A percentile compares a stretch with the other conserved stretches of the same genome.
Conservation (phyloP, 192 early-diverging fungal species). For the Linderina pennispora region DNA sequence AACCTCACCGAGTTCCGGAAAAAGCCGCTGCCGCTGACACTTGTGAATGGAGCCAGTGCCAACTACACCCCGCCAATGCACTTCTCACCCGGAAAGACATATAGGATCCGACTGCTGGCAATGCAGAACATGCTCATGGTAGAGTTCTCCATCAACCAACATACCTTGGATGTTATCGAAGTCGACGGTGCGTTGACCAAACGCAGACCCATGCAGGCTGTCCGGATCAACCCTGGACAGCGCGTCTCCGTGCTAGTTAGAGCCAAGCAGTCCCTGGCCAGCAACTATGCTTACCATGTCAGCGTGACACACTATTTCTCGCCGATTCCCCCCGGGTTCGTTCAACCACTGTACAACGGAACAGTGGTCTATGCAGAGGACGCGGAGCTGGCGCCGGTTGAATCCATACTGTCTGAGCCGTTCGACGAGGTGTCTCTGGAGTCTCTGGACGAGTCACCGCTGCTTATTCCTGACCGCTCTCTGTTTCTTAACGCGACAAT, state of each 20-base stretch:
- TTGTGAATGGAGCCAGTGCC: slow-evolving; percentile 54
- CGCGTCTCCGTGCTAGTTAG: slow-evolving; percentile 74
- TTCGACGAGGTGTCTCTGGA: slow-evolving; percentile 46
- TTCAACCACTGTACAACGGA: slow-evolving; percentile 48
- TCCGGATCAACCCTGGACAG: slow-evolving; percentile 64
- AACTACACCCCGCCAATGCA: slow-evolving; percentile 34
- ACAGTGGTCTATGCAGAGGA: slow-evolving; percentile 43
- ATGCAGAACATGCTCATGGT: slow-evolving; percentile 66
- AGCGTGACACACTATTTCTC: slow-evolving; percentile 65
- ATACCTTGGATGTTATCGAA: slow-evolving; percentile 72
- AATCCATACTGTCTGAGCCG: slow-evolving; percentile 11
- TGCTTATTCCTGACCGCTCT: slow-evolving; percentile 41
- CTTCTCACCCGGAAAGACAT: slow-evolving; percentile 70
- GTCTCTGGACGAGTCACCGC: slow-evolving; percentile 44
- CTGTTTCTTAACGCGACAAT: slow-evolving; percentile 54
- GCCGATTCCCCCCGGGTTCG: too few species aligned
- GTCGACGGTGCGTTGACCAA: slow-evolving; percentile 63
- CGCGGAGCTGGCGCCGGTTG: slow-evolving; percentile 5
- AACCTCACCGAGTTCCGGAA: slow-evolving; percentile 50
- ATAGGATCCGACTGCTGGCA: slow-evolving; percentile 73
- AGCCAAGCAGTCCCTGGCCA: slow-evolving; percentile 47
- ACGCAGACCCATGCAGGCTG: slow-evolving; percentile 47
- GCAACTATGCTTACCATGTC: slow-evolving; percentile 67
- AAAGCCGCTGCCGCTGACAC: slow-evolving; percentile 47
- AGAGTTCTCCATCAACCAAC: slow-evolving; percentile 69